Conservation (phyloP, 306 rosid genomes). For the Prunus mume region DNA sequence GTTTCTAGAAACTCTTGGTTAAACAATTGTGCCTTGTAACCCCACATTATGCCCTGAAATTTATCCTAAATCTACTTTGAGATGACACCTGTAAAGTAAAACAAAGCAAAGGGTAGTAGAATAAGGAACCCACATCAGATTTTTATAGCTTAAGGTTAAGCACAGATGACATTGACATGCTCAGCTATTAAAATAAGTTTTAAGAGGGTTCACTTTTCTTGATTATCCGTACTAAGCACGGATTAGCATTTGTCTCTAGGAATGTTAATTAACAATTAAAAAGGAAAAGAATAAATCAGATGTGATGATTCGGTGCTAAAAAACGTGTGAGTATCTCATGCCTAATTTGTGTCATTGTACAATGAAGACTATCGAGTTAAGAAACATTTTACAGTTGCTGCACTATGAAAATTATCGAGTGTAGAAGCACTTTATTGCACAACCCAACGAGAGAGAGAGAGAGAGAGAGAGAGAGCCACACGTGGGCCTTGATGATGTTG, state of each 20-base stretch:
- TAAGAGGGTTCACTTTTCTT: slow-evolving; percentile 17
- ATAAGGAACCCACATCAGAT: slow-evolving; percentile 28
- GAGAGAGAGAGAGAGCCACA: too few species aligned
- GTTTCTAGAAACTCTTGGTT: slow-evolving; percentile 46
- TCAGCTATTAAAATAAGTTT: slow-evolving; percentile 37
- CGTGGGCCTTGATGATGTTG: too few species aligned
- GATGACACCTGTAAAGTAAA: slow-evolving; percentile 31
- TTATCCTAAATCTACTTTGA: slow-evolving; percentile 47
- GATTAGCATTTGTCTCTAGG: slow-evolving; percentile 22
- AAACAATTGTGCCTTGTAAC: slow-evolving; percentile 25
- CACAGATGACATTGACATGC: slow-evolving; percentile 20
- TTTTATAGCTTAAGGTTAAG: slow-evolving; percentile 11
- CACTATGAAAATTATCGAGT: too few species aligned
- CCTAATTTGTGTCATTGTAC: too few species aligned
- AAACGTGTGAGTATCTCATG: too few species aligned
- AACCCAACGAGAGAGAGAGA: too few species aligned
- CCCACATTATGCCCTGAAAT: slow-evolving; percentile 42
- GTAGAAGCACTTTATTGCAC: too few species aligned
- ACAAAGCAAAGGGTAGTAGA: not conserved
- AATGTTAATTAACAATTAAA: not conserved
- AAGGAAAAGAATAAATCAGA: too few species aligned
- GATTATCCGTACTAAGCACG: slow-evolving; percentile 44
- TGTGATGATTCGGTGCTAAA: too few species aligned
- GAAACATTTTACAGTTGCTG: too few species aligned
- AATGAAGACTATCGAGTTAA: too few species aligned